Conservation (phyloP, 2,329 filamentous ascomycete genomes). For the Cytospora schulzeri region DNA sequence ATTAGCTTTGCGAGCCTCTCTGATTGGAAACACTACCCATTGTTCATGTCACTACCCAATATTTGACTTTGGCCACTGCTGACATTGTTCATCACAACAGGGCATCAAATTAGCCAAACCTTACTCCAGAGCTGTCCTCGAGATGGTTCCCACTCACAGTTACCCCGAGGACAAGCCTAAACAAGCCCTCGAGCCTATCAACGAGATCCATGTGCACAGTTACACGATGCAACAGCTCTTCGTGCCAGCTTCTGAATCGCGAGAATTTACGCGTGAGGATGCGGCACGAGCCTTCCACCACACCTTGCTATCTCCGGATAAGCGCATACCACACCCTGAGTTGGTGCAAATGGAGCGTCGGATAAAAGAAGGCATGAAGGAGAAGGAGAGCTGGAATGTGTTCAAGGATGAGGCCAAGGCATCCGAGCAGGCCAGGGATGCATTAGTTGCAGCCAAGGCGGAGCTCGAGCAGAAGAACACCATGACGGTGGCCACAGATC, state of each 20-base stretch:
- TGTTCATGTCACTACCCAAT: conserved; percentile 25
- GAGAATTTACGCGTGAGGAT: conserved; percentile 64
- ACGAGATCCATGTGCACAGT: conserved; percentile 65
- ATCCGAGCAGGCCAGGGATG: conserved; percentile 47
- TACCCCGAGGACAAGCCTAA: conserved; percentile 50
- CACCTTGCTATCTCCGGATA: conserved; percentile 60
- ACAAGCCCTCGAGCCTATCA: conserved; percentile 60
- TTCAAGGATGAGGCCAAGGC: conserved; percentile 44
- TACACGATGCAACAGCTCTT: conserved; percentile 67
- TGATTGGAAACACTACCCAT: conserved; percentile 48
- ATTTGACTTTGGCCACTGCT: conserved; percentile 29
- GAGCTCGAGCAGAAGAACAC: conserved; percentile 43
- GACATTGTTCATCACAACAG: conserved; percentile 47
- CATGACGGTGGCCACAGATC: conserved; percentile 49
- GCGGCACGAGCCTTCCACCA: conserved; percentile 67
- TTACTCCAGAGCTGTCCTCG: conserved; percentile 74
- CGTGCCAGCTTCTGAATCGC: conserved; percentile 63
- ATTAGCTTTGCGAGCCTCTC: conserved; percentile 73
- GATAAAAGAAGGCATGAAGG: conserved; percentile 41
- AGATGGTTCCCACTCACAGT: conserved; percentile 77
- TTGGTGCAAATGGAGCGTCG: conserved; percentile 59
- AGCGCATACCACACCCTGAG: conserved; percentile 63
- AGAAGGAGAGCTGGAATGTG: conserved; percentile 41
- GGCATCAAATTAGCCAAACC: conserved; percentile 74
- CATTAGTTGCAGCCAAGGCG: conserved; percentile 39